phyloP scores from a whole-genome alignment of 1,284 basidiomycete species.

The Porogramme epimiltina region DNA sequence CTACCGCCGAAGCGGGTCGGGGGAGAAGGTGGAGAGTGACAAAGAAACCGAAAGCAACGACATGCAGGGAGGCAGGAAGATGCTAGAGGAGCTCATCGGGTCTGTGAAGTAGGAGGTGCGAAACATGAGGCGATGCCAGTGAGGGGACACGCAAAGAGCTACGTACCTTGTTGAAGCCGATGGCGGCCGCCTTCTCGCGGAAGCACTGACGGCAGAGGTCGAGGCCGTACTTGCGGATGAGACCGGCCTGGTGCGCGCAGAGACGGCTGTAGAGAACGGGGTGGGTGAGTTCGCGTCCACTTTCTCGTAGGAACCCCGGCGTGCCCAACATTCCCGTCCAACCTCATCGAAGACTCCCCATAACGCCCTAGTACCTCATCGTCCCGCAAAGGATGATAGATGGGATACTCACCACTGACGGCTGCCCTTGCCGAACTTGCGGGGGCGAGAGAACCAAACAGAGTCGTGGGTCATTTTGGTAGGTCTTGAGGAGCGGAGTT shows the following conservation, averaged over 20 bases:
- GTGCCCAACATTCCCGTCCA: background rate
- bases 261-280: slow-evolving; percentile 68
- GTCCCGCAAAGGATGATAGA: background rate
- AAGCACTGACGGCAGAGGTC: slow-evolving; percentile 98
- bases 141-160: background rate
- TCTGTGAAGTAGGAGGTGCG: slow-evolving; percentile 9
- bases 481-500: slow-evolving; percentile 23
- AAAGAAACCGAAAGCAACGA: slow-evolving; percentile 16
- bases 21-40: slow-evolving; percentile 2
- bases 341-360: background rate
- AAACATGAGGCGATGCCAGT: background rate
- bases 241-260: slow-evolving; percentile 94
- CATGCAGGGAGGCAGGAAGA: slow-evolving; percentile 6
- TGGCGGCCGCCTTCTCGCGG: slow-evolving; percentile 92
- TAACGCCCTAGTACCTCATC: background rate
- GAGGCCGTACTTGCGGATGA: slow-evolving; percentile 93
- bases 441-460: slow-evolving; percentile 91
- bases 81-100: slow-evolving; percentile 23
- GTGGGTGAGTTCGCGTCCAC: slow-evolving; percentile 4
- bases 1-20: background rate
- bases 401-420: slow-evolving; percentile 78
- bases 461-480: slow-evolving; percentile 88
- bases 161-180: slow-evolving; percentile 92
- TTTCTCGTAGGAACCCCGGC: background rate
- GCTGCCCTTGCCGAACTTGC: slow-evolving; percentile 94